A percentile compares a stretch with the other conserved stretches of the same genome.
These are phyloP conservation scores for Plantago ovata DNA, from an alignment of 257 asterid species.

Conservation along the genomic window DNA sequence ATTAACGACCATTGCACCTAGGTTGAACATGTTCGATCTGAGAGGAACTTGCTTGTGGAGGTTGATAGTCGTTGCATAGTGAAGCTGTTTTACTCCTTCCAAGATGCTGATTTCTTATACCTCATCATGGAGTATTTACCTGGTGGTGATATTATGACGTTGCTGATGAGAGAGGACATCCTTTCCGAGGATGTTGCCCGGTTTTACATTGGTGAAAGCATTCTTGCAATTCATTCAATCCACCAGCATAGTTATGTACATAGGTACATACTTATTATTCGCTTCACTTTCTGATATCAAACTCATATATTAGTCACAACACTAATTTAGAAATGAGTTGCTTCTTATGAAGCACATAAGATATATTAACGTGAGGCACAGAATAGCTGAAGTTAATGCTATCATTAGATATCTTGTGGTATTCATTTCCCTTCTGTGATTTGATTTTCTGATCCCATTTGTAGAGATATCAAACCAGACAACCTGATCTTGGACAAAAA, in stretches of 20 bases:
- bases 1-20: conserved; percentile 23
- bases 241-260: conserved; percentile 93
- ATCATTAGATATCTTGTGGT: too few species aligned
- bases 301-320: too few species aligned
- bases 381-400: too few species aligned
- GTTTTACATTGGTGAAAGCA: conserved; percentile 89
- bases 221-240: conserved; percentile 87
- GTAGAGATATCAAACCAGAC: conserved; percentile 96
- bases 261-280: conserved; percentile 36
- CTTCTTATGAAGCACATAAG: too few species aligned
- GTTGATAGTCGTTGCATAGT: conserved; percentile 97
- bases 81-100: conserved; percentile 89
- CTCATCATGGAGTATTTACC: conserved; percentile 98
- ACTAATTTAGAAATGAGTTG: too few species aligned
- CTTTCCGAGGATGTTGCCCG: conserved; percentile 89
- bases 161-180: conserved; percentile 84
- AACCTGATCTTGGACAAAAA: conserved; percentile 87
- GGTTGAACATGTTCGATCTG: conserved; percentile 99
- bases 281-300: neutral
- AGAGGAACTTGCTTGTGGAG: conserved; percentile 96
- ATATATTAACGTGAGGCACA: too few species aligned
- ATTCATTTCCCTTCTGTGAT: too few species aligned
- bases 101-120: conserved; percentile 86
- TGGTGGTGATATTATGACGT: conserved; percentile 98
- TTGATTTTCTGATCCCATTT: conserved; percentile 16